phyloP scores from a whole-genome alignment of 805 yeast species.

The Yarrowia bubula region DNA sequence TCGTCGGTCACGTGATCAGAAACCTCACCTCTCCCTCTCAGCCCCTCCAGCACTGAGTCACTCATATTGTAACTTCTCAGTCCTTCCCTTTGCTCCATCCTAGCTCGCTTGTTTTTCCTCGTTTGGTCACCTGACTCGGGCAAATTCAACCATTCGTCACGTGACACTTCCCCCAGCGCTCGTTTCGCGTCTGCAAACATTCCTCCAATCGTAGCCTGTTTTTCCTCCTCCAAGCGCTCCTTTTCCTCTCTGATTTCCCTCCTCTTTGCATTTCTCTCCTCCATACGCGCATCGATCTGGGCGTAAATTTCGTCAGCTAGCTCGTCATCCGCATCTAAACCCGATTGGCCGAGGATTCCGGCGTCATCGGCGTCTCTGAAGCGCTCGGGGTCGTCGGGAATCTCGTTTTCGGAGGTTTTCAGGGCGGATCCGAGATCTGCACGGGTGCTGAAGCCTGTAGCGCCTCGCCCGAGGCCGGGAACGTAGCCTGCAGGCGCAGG shows the following conservation, averaged over 20 bases:
- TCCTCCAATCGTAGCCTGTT: conserved; percentile 43
- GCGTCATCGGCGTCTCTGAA: conserved; percentile 40
- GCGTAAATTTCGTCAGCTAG: conserved; percentile 76
- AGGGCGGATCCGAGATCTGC: conserved; percentile 63
- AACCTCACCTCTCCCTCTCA: conserved; percentile 37
- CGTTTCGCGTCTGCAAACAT: conserved; percentile 70
- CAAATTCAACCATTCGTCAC: conserved; percentile 71
- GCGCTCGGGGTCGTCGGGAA: conserved; percentile 32
- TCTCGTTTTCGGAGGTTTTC: conserved; percentile 42
- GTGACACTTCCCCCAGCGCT: conserved; percentile 55
- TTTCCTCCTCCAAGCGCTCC: conserved; percentile 34
- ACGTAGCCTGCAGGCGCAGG: conserved; percentile 87
- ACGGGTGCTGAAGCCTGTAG: conserved; percentile 85
- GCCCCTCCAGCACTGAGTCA: conserved; percentile 53
- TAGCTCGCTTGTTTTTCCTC: conserved; percentile 65
- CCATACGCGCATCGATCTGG: conserved; percentile 58
- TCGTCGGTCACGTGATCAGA: conserved; percentile 36
- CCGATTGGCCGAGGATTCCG: conserved; percentile 34
- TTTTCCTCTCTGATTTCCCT: conserved; percentile 35
- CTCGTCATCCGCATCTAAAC: conserved; percentile 56
- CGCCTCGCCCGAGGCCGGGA: conserved; percentile 94
- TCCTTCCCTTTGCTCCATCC: conserved; percentile 59
- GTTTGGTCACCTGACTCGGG: conserved; percentile 93
- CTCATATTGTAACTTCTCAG: conserved; percentile 81
- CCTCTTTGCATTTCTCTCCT: conserved; percentile 35